Percentiles rank a stretch among this genome's conserved stretches.
phyloP scores from a whole-genome alignment of 1,284 basidiomycete species.

The Papiliotrema nemorosa region DNA sequence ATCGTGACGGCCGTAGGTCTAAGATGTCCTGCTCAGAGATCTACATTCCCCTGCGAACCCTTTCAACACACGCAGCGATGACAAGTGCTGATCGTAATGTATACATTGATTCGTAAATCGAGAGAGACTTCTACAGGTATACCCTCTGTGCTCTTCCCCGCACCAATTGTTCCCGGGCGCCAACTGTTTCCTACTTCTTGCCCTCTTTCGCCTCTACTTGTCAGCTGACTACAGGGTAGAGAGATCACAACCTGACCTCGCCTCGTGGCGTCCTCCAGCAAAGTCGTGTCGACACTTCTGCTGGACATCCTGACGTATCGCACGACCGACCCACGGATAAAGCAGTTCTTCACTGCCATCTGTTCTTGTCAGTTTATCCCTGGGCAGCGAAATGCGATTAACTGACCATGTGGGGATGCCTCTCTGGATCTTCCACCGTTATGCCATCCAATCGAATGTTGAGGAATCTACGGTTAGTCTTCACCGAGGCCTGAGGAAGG shows the following conservation, averaged over 20 bases:
- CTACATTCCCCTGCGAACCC: no score
- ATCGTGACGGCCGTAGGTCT: not conserved
- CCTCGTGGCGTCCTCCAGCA: slow-evolving; percentile 95
- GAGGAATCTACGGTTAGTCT: slow-evolving; percentile 65
- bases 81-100: no score
- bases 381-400: no score
- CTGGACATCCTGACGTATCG: slow-evolving; percentile 93
- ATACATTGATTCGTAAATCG: no score
- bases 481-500: not conserved
- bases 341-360: slow-evolving; percentile 99
- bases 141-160: no score
- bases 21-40: no score
- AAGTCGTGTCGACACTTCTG: slow-evolving; percentile 89
- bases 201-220: slow-evolving; percentile 37
- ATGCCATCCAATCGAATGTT: slow-evolving; percentile 97
- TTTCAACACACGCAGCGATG: no score
- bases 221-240: not conserved
- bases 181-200: slow-evolving; percentile 24
- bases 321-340: slow-evolving; percentile 97
- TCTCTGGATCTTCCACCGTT: slow-evolving; percentile 82
- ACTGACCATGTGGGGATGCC: slow-evolving; percentile 99
- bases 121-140: no score
- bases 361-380: slow-evolving; percentile 43
- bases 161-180: not conserved
- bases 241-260: slow-evolving; percentile 61